phyloP scores from a whole-genome alignment of 2,329 filamentous ascomycete genomes.

The Lasiodiplodia theobromae region DNA sequence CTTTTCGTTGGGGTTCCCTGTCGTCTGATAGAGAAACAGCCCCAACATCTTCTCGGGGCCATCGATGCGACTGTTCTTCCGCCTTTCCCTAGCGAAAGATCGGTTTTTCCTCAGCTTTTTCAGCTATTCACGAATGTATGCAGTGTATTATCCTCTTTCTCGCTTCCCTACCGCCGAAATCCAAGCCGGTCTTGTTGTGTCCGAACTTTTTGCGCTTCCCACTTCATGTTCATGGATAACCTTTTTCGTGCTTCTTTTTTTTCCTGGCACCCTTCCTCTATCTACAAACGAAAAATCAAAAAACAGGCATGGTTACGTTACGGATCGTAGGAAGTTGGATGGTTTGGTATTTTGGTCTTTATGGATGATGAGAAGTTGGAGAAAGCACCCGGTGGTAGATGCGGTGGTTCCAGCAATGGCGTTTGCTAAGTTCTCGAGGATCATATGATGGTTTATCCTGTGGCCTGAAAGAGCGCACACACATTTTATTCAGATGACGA shows the following conservation, averaged over 20 bases:
- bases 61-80: background rate
- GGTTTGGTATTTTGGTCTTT: background rate
- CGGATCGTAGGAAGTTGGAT: background rate
- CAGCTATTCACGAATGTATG: background rate
- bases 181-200: background rate
- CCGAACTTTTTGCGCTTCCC: background rate
- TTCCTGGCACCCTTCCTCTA: background rate
- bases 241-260: background rate
- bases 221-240: background rate
- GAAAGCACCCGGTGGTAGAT: background rate
- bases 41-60: constrained; percentile 1
- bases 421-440: background rate
- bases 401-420: background rate
- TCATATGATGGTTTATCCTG: background rate
- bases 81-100: background rate
- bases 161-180: background rate
- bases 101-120: background rate
- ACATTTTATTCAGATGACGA: background rate
- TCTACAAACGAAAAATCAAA: background rate
- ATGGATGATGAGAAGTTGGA: background rate
- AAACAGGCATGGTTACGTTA: background rate
- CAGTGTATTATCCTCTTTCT: background rate
- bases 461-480: background rate
- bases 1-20: background rate
- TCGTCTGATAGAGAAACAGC: constrained; percentile 11